Evolutionary conservation across 2,329 filamentous ascomycete species (phyloP), one percentile per base, ranked within the genome.

Genomic region (Eutypella sp.): DNA sequence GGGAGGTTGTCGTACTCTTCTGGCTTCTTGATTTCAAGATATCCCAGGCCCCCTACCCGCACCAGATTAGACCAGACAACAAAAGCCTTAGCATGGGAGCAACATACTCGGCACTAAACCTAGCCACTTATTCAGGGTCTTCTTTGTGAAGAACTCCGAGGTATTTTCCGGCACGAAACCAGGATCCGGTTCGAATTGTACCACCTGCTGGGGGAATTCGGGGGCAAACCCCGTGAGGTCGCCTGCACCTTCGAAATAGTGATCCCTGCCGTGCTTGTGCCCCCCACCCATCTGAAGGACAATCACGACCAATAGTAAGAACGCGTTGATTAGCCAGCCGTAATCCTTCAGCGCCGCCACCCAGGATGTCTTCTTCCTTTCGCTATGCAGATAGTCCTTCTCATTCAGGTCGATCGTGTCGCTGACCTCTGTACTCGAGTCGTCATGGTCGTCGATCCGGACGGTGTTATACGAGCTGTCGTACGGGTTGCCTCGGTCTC

Each of bases 171-270:
- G 69, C 15, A 66, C 53, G 47, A 65, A 72, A 3, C 47, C 49
- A 5, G 60, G 61, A 24, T 69, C 67, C 5, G 65, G 67, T 2
- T 56, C 53, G 52, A 71, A 71, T 0, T 57, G 60, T 18, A 58
- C 66, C 42, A 71, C 62, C 39, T 70, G 65, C 33, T 70, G 66
- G 3, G 65, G 57, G 47, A 71, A 66, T 33, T 54, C 49, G 3
- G 68, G 68, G 19, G 66, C 65, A 46, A 71, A 70, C 2, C 67
- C 67, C 2, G 67, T 67, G 19, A 71, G 52, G 45, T 71, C 68
- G 3, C 67, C 67, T 0, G 53, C 58, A 2, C 62, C 57, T 31
- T 69, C 65, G 11, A 63, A 61, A 10, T 49, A 47, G 36, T 50
- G 52, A 48, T 51, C 49, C 47, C 45, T 50, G 19, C 48, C 45